phyloP scores from a whole-genome alignment of 208 protist species.

The Crithidia expoeki region DNA sequence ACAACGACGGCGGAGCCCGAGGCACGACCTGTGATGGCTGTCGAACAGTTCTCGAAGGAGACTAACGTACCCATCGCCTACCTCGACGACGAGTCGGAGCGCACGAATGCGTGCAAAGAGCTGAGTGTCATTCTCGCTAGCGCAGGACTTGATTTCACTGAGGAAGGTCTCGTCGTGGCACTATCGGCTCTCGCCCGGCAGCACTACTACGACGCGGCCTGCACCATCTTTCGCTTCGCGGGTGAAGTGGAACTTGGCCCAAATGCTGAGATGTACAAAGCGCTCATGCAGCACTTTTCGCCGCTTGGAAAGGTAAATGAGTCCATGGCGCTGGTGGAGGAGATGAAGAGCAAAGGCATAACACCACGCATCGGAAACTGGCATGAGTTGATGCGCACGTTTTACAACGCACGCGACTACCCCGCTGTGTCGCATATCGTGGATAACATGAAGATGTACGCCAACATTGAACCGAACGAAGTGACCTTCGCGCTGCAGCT shows the following conservation, averaged over 20 bases:
- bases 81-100: slow-evolving; percentile 82
- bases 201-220: slow-evolving; percentile 64
- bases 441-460: slow-evolving; percentile 93
- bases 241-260: slow-evolving; percentile 68
- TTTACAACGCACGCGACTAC: slow-evolving; percentile 86
- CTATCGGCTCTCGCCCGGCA: slow-evolving; percentile 70
- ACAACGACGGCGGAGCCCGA: not conserved
- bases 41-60: slow-evolving; percentile 51
- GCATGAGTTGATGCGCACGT: slow-evolving; percentile 89
- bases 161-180: slow-evolving; percentile 75
- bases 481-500: slow-evolving; percentile 85
- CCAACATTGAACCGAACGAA: slow-evolving; percentile 92
- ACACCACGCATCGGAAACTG: slow-evolving; percentile 91
- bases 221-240: slow-evolving; percentile 80
- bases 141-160: slow-evolving; percentile 76
- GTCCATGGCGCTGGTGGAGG: slow-evolving; percentile 82
- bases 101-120: slow-evolving; percentile 78
- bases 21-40: slow-evolving; percentile 29
- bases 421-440: slow-evolving; percentile 82
- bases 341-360: slow-evolving; percentile 88
- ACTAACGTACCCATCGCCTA: slow-evolving; percentile 81
- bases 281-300: slow-evolving; percentile 78
- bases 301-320: slow-evolving; percentile 65
- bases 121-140: slow-evolving; percentile 65
- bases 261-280: slow-evolving; percentile 82